phyloP scores from a whole-genome alignment of 2,329 filamentous ascomycete genomes.

The Fusarium haematococcum region DNA sequence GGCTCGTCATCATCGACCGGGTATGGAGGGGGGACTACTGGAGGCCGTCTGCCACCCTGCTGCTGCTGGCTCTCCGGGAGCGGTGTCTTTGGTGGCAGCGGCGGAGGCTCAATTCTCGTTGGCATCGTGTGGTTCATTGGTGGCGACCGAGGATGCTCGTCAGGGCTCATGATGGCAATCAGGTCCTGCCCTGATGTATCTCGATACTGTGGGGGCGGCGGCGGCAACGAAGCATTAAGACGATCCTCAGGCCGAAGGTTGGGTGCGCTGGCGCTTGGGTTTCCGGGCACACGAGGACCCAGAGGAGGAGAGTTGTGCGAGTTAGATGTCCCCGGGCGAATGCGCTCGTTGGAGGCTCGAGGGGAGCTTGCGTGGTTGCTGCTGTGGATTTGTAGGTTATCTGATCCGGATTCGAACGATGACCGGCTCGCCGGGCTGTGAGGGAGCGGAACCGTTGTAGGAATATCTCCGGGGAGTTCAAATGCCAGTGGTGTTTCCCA shows the following conservation, averaged over 20 bases:
- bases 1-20: constrained; percentile 84
- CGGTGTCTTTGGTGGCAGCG: constrained; percentile 82
- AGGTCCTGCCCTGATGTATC: constrained; percentile 73
- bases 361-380: constrained; percentile 56
- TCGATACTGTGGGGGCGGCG: constrained; percentile 69
- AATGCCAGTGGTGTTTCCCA: constrained; percentile 62
- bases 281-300: constrained; percentile 36
- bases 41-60: constrained; percentile 47
- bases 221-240: constrained; percentile 67
- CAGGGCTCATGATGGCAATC: constrained; percentile 71
- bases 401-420: constrained; percentile 68
- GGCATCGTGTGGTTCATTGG: constrained; percentile 49
- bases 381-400: constrained; percentile 57
- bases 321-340: constrained; percentile 50
- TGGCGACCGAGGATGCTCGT: constrained; percentile 64
- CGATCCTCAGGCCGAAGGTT: constrained; percentile 58
- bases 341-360: constrained; percentile 62
- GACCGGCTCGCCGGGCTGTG: constrained; percentile 57
- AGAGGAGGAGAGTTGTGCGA: constrained; percentile 44
- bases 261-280: constrained; percentile 45
- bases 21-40: constrained; percentile 73
- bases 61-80: constrained; percentile 64
- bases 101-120: constrained; percentile 70
- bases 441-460: constrained; percentile 54
- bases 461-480: constrained; percentile 69